Conservation (phyloP, 1,284 basidiomycete genomes). For the Lentinula novae-zelandiae region DNA sequence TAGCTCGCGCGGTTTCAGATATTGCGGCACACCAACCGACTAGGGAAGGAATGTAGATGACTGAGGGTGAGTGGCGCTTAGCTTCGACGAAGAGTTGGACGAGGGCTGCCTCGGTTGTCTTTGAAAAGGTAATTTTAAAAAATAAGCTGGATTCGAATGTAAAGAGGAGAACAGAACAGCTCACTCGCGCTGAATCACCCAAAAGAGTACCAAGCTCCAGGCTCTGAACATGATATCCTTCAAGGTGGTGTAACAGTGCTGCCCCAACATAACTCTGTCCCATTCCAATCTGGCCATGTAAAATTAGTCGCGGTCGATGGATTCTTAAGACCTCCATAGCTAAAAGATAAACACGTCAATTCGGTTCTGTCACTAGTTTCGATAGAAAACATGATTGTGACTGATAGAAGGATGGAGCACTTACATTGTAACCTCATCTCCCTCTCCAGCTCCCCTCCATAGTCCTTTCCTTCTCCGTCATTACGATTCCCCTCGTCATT, state of each 20-base stretch:
- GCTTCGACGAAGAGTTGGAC: constrained; percentile 98
- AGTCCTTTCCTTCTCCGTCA: neutral
- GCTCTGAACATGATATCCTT: constrained; percentile 94
- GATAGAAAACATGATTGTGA: neutral
- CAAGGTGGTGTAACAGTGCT: constrained; percentile 89
- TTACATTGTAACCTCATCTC: constrained; percentile 85
- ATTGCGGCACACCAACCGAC: constrained; percentile 85
- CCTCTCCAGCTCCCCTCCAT: constrained; percentile 63
- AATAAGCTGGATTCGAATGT: no score
- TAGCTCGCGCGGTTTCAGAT: constrained; percentile 80
- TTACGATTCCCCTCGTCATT: neutral
- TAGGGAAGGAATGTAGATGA: constrained; percentile 92
- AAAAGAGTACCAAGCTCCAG: constrained; percentile 89
- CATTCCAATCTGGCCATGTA: constrained; percentile 85
- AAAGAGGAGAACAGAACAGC: constrained; percentile 18
- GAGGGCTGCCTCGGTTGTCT: constrained; percentile 87
- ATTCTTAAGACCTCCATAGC: constrained; percentile 91
- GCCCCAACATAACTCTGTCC: constrained; percentile 90
- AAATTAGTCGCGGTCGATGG: constrained; percentile 85
- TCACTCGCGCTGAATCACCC: constrained; percentile 84
- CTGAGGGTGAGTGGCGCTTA: constrained; percentile 94
- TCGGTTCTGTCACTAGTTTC: neutral
- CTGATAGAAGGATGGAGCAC: constrained; percentile 20
- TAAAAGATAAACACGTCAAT: constrained; percentile 28
- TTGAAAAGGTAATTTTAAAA: constrained; percentile 26